Base-by-base conservation (phyloP, 169 alveolate genomes). In the Cryptosporidium viatorum region DNA sequence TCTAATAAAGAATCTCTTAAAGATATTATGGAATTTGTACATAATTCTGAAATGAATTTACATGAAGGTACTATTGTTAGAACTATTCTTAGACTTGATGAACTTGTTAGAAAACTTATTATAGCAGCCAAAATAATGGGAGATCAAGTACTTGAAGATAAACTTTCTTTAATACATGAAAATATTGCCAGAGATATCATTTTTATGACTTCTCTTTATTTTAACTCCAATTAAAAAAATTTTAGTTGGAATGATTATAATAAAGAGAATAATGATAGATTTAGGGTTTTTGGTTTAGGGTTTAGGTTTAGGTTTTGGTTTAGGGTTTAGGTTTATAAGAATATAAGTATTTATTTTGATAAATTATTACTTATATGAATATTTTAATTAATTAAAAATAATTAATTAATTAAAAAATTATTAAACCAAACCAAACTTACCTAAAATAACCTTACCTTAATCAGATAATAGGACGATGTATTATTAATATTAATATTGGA, bases 51-150 rank as follows among this genome's bases (percentile, higher is more conserved):
- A 21, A 74, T 74, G 7, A 74, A 74, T 35, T 60, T 71, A 23
- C 96, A 96, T 94, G 99, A 97, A 93, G 99, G 99, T 23, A 93
- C 95, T 51, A 96, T 98, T 35, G 99, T 98, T 43, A 92, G 98
- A 67, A 94, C 96, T 9, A 95, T 98, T 60, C 85, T 93, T 37
- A 92, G 99, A 52, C 93, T 97, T 37, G 98, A 97, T 75, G 97
- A 96, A 52, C 84, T 97, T 29, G 91, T 98, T 51, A 94, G 93
- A 48, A 91, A 93, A 69, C 70, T 95, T n/a, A 93, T 91, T 26
- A 95, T 92, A 41, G 98, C 98, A 16, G 96, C 97, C 29, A 75
- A 91, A 55, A 85, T 96, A 65, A 95, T 96, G 55, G 99, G 99
- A 3, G 96, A 97, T 84, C 91, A 69, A 45, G 94, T 85, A 48